These are phyloP conservation scores for Oemleria cerasiformis DNA, from an alignment of 306 rosid genomes.

Conservation along the genomic window DNA sequence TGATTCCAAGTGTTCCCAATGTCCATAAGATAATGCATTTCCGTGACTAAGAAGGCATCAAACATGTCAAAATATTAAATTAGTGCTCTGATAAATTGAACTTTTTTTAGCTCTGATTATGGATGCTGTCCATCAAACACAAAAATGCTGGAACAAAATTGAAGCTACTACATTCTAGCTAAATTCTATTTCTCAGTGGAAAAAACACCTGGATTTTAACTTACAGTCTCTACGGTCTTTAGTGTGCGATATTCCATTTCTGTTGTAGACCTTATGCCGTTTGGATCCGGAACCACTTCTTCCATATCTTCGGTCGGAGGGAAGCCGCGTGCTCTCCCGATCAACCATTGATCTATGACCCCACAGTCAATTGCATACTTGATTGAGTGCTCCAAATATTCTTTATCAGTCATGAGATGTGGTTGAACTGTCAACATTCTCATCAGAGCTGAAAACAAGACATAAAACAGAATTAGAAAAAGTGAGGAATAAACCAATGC, in stretches of 20 bases:
- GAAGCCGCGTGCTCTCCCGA: slow-evolving; percentile 57
- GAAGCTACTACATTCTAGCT: slow-evolving; percentile 8
- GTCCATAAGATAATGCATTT: not conserved
- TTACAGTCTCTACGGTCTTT: slow-evolving; percentile 30
- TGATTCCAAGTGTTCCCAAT: slow-evolving; percentile 8
- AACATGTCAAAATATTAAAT: not conserved
- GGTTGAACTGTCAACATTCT: slow-evolving; percentile 81
- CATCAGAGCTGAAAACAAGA: slow-evolving; percentile 64
- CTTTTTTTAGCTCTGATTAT: not conserved
- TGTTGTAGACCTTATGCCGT: slow-evolving; percentile 68
- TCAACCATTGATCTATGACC: slow-evolving; percentile 81
- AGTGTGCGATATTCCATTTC: slow-evolving; percentile 64
- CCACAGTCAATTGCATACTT: slow-evolving; percentile 85
- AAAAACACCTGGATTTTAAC: slow-evolving; percentile 22
- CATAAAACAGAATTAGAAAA: slow-evolving; percentile 21
- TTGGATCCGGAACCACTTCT: slow-evolving; percentile 50
- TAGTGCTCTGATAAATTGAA: no score
- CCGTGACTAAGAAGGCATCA: not conserved
- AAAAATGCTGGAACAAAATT: slow-evolving; percentile 39
- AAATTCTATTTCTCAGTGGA: slow-evolving; percentile 17
- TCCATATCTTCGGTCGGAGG: slow-evolving; percentile 70
- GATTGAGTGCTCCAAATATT: slow-evolving; percentile 64
- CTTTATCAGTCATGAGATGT: slow-evolving; percentile 64
- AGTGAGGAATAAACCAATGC: not conserved
- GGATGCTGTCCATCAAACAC: slow-evolving; percentile 22